Evolutionary conservation across 306 rosid genomes (phyloP).

Genomic region (Hylodesmum podocarpum): DNA sequence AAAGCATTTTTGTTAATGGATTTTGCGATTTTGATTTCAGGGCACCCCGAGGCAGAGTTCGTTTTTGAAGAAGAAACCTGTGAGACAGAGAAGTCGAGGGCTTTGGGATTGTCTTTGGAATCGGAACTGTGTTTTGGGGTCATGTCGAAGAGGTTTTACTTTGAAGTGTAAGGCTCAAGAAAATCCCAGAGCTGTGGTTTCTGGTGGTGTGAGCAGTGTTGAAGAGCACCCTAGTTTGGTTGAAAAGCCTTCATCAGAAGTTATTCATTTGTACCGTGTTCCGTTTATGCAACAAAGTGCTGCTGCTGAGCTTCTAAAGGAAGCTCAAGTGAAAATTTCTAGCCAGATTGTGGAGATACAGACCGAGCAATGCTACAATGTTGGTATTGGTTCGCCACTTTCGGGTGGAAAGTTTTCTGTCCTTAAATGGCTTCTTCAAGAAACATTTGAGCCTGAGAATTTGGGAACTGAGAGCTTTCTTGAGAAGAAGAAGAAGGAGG

Average conservation of each 20-base stretch:
- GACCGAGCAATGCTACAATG: conserved; percentile 79
- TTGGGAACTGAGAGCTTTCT: conserved; percentile 79
- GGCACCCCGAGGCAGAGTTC: conserved; percentile 49
- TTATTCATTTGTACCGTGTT: conserved; percentile 63
- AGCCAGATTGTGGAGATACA: conserved; percentile 64
- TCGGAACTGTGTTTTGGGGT: conserved; percentile 24
- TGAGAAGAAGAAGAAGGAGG: conserved; percentile 65
- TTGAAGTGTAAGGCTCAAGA: conserved; percentile 56
- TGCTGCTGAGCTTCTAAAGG: conserved; percentile 62
- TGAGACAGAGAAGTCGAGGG: conserved; percentile 35
- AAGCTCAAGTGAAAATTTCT: conserved; percentile 66
- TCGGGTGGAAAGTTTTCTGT: conserved; percentile 49
- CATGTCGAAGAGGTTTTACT: conserved; percentile 27
- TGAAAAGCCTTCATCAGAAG: conserved; percentile 53
- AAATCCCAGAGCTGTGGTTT: conserved; percentile 53
- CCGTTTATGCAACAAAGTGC: conserved; percentile 79
- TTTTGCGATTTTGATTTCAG: conserved; percentile 41
- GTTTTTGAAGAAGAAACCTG: conserved; percentile 41
- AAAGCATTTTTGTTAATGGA: background rate
- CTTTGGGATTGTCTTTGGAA: conserved; percentile 50
- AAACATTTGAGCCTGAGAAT: conserved; percentile 87
- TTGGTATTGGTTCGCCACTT: conserved; percentile 59
- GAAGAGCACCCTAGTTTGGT: conserved; percentile 43
- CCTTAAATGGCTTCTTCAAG: conserved; percentile 85
- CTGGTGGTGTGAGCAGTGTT: conserved; percentile 47